phyloP scores from a whole-genome alignment of 2,329 filamentous ascomycete genomes.

The Lachnum nothofagi region DNA sequence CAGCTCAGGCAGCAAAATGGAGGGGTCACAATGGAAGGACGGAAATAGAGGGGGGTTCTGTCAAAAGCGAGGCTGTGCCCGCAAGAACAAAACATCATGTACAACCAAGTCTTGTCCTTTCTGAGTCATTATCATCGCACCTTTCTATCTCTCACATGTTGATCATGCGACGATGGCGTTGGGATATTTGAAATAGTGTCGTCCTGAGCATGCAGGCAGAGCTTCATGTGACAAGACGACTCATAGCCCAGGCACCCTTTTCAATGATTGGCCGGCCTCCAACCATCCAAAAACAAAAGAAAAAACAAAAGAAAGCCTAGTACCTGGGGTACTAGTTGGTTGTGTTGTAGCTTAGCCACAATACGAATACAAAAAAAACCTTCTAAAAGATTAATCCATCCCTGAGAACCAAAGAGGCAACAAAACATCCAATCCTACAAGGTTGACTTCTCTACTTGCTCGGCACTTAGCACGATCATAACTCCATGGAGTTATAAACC shows the following conservation, averaged over 20 bases:
- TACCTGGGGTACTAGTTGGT: not conserved
- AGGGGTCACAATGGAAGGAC: constrained; percentile 21
- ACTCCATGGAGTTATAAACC: too few species aligned
- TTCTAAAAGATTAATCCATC: not conserved
- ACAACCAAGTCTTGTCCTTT: constrained; percentile 7
- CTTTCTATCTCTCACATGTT: not conserved
- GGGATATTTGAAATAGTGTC: not conserved
- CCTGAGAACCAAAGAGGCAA: too few species aligned
- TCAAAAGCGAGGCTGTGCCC: constrained; percentile 16
- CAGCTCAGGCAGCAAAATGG: constrained; percentile 27
- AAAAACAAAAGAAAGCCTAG: not conserved
- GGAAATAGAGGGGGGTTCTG: not conserved
- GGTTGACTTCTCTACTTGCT: not conserved
- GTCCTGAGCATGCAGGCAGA: not conserved
- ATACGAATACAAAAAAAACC: not conserved
- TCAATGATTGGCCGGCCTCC: not conserved
- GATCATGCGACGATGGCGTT: not conserved
- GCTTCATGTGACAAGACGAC: not conserved
- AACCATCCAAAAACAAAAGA: not conserved
- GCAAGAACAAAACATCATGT: constrained; percentile 7
- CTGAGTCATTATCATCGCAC: constrained; percentile 6
- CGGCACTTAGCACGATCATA: too few species aligned
- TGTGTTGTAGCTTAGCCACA: not conserved
- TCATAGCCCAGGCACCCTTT: not conserved
- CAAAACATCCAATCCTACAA: too few species aligned